These are phyloP conservation scores for Amanita rimosa DNA, from an alignment of 768 basidiomycete species.

Conservation along the genomic window DNA sequence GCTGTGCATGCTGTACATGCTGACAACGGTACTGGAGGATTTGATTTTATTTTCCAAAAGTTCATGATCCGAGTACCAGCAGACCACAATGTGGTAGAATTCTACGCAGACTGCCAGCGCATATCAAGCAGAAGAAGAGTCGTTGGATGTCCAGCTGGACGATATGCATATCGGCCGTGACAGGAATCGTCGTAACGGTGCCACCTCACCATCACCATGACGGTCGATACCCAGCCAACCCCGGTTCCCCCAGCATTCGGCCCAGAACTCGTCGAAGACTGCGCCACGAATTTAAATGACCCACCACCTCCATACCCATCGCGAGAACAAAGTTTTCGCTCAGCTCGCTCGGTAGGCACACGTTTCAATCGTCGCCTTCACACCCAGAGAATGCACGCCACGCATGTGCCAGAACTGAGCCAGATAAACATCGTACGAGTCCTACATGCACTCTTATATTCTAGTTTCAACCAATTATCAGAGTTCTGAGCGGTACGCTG, in stretches of 20 bases:
- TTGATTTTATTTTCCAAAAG: too few species aligned
- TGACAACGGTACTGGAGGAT: too few species aligned
- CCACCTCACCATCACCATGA: background rate
- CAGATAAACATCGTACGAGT: background rate
- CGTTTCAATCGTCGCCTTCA: background rate
- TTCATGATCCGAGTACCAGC: too few species aligned
- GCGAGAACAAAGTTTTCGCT: background rate
- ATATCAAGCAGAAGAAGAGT: background rate
- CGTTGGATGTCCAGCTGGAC: too few species aligned
- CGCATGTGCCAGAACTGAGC: background rate
- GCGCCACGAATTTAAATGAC: background rate
- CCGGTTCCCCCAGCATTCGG: background rate
- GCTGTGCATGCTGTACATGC: too few species aligned
- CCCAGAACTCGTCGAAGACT: background rate
- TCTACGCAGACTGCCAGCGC: background rate
- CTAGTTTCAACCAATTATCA: background rate
- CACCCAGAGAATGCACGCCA: background rate
- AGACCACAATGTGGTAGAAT: too few species aligned
- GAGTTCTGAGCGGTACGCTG: background rate
- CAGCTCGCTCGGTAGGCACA: background rate
- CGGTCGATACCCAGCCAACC: background rate
- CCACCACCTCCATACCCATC: constrained; percentile 8
- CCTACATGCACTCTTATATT: background rate
- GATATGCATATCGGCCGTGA: background rate
- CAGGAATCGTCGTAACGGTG: background rate